phyloP scores from a whole-genome alignment of 345 rosid species.

The Sisymbrium irio region DNA sequence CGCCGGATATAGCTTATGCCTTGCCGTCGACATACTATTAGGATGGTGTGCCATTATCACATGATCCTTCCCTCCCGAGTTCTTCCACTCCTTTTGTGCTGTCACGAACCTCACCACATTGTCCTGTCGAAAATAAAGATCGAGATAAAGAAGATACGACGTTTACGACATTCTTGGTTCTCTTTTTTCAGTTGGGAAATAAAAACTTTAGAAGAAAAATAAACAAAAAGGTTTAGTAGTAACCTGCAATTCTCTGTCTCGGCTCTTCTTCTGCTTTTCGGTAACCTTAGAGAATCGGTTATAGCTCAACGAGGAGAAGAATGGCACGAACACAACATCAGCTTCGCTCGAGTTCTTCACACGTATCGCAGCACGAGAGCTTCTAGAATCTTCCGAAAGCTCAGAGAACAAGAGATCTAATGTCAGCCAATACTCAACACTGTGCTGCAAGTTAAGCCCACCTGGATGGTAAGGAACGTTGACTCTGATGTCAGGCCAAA shows the following conservation, averaged over 20 bases:
- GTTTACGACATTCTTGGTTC: neutral
- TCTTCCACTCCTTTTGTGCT: constrained; percentile 71
- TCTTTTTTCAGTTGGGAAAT: too few species aligned
- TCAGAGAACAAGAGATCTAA: constrained; percentile 84
- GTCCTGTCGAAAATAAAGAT: constrained; percentile 38
- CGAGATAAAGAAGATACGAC: too few species aligned
- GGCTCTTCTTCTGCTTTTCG: constrained; percentile 59
- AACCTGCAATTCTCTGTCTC: constrained; percentile 50
- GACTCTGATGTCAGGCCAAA: constrained; percentile 77
- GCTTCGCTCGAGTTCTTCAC: constrained; percentile 84
- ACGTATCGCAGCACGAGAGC: constrained; percentile 55
- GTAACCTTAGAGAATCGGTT: constrained; percentile 64
- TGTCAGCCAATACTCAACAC: constrained; percentile 93
- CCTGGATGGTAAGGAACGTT: constrained; percentile 76
- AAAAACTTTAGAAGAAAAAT: neutral
- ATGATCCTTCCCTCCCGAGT: constrained; percentile 76
- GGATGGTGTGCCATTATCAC: constrained; percentile 92
- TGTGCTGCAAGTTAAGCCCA: constrained; percentile 92
- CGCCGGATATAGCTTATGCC: constrained; percentile 77
- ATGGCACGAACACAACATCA: constrained; percentile 77
- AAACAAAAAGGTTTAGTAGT: neutral
- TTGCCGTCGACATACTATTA: constrained; percentile 76
- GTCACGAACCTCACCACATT: constrained; percentile 59
- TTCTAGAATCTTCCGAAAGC: constrained; percentile 40
- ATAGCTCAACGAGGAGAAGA: constrained; percentile 87